phyloP scores from a whole-genome alignment of 1,139 yeast species.

The Debaryomyces psychrophilus region DNA sequence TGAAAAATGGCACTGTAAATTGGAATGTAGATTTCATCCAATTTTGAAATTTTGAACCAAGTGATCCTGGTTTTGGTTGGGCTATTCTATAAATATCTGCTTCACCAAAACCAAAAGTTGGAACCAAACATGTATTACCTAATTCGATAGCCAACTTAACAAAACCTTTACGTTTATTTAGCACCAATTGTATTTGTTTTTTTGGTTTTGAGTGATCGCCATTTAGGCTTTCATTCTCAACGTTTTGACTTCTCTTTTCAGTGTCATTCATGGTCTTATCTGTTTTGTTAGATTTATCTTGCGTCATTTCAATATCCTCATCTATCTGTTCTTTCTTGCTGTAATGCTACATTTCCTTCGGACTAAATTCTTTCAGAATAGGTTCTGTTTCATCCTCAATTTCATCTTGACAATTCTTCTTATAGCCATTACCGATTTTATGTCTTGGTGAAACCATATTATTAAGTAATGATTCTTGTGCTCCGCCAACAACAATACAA shows the following conservation, averaged over 20 bases:
- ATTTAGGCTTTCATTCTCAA: neutral
- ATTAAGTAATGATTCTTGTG: conserved; percentile 77
- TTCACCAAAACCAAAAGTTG: conserved; percentile 92
- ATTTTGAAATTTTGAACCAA: conserved; percentile 59
- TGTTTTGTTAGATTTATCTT: neutral
- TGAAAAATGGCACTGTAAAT: conserved; percentile 87
- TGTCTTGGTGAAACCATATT: conserved; percentile 39
- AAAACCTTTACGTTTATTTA: conserved; percentile 84
- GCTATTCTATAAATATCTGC: conserved; percentile 74
- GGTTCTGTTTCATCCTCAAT: conserved; percentile 13
- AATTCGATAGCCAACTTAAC: conserved; percentile 81
- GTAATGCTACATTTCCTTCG: conserved; percentile 5
- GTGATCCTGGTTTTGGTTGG: conserved; percentile 56
- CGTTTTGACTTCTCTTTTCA: neutral
- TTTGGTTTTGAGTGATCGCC: neutral
- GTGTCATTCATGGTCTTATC: conserved; percentile 34
- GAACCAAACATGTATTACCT: conserved; percentile 80
- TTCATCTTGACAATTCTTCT: conserved; percentile 44
- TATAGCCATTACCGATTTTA: conserved; percentile 53
- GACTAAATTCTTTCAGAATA: conserved; percentile 5
- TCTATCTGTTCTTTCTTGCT: neutral
- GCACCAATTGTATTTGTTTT: conserved; percentile 52
- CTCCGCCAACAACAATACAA: conserved; percentile 93
- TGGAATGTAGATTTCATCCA: conserved; percentile 73
- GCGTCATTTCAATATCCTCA: neutral